These are phyloP conservation scores for Tricholoma sp. DNA, from an alignment of 768 basidiomycete species.

Conservation along the genomic window DNA sequence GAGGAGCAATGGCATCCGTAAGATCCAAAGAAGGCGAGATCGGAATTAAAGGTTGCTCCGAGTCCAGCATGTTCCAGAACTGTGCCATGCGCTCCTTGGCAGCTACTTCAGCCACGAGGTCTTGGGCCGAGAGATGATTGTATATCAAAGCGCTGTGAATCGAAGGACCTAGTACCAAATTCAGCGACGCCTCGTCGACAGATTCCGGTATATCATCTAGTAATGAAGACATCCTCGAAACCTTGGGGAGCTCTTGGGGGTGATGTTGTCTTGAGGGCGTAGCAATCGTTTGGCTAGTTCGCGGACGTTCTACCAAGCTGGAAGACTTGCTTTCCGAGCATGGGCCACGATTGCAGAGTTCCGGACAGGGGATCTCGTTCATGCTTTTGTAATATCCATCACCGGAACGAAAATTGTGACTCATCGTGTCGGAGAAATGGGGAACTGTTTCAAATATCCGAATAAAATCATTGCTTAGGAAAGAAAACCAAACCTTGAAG, in stretches of 20 bases:
- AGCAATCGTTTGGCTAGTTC: not conserved
- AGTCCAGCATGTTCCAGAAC: constrained; percentile 45
- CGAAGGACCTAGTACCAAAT: not conserved
- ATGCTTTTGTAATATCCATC: not conserved
- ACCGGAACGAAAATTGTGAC: not conserved
- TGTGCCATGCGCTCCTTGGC: constrained; percentile 23
- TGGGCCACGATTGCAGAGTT: too few species aligned
- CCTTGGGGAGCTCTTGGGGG: constrained; percentile 6
- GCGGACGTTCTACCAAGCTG: not conserved
- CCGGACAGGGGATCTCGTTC: not conserved
- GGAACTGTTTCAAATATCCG: not conserved
- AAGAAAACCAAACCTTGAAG: constrained; percentile 22
- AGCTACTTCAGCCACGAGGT: constrained; percentile 15
- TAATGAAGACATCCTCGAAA: constrained; percentile 9
- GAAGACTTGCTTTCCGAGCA: not conserved
- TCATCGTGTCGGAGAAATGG: not conserved
- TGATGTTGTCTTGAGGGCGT: not conserved
- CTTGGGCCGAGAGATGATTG: constrained; percentile 9
- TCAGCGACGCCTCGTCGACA: constrained; percentile 2
- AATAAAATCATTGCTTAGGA: not conserved
- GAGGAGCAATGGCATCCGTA: constrained; percentile 16
- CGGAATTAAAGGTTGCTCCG: constrained; percentile 24
- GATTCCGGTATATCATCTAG: constrained; percentile 10
- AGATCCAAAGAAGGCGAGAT: constrained; percentile 16
- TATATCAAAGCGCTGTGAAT: constrained; percentile 9